These are phyloP conservation scores for Aspergillus pseudoterreus DNA, from an alignment of 2,329 filamentous ascomycete genomes.

Conservation along the genomic window DNA sequence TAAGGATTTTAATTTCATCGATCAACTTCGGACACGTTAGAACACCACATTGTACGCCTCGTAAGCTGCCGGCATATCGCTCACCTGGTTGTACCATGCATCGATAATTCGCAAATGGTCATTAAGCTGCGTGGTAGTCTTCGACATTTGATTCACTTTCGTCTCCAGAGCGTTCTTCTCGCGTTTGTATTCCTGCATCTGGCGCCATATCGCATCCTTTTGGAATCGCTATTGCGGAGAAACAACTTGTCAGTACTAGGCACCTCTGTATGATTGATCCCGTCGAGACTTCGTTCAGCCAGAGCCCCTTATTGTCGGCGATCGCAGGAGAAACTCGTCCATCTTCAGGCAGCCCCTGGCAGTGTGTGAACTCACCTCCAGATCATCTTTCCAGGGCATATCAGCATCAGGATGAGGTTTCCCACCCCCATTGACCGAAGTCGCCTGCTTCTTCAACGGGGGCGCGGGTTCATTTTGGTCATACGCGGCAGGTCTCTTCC, in stretches of 20 bases:
- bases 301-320: too few species aligned
- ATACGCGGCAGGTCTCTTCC: conserved; percentile 86
- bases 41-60: background rate
- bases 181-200: conserved; percentile 97
- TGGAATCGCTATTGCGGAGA: conserved; percentile 65
- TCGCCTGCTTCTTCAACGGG: conserved; percentile 84
- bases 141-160: conserved; percentile 75
- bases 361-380: conserved; percentile 61
- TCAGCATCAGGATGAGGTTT: conserved; percentile 63
- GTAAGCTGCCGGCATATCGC: conserved; percentile 23
- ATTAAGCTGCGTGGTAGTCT: conserved; percentile 77
- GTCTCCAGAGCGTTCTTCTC: conserved; percentile 78
- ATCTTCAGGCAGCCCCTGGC: background rate
- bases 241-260: conserved; percentile 21
- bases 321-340: background rate
- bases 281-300: too few species aligned
- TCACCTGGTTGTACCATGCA: conserved; percentile 89
- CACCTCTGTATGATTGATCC: background rate
- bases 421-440: conserved; percentile 67
- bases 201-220: conserved; percentile 94
- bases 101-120: conserved; percentile 89
- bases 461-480: conserved; percentile 80
- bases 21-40: conserved; percentile 34
- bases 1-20: conserved; percentile 45
- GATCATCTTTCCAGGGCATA: conserved; percentile 67